Conservation (phyloP, 1,284 basidiomycete species). For the Irpex rosettiformis region DNA sequence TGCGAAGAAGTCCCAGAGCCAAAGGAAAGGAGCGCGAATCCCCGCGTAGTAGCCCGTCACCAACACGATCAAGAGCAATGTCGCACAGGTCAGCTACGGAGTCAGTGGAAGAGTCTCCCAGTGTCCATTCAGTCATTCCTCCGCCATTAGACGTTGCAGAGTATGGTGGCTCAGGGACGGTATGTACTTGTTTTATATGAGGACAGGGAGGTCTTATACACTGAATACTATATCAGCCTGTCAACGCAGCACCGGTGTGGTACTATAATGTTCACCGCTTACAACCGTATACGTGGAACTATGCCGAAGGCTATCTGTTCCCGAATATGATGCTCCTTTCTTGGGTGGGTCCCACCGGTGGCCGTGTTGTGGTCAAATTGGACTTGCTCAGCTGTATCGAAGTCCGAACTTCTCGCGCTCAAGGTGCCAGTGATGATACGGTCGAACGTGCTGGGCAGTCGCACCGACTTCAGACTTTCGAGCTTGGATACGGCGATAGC, state of each 20-base stretch:
- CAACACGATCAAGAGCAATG: neutral
- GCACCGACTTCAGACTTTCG: slow-evolving; percentile 5
- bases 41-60: neutral
- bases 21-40: neutral
- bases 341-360: slow-evolving; percentile 7
- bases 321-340: slow-evolving; percentile 8
- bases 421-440: slow-evolving; percentile 2
- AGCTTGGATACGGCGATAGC: slow-evolving; percentile 11
- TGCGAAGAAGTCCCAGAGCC: neutral
- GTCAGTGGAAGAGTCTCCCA: neutral
- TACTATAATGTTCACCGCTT: slow-evolving; percentile 13
- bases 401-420: slow-evolving; percentile 7
- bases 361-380: slow-evolving; percentile 7
- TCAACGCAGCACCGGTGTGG: slow-evolving; percentile 10
- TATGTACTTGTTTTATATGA: neutral
- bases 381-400: slow-evolving; percentile 13
- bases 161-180: neutral
- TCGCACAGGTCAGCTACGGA: neutral
- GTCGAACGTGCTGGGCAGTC: slow-evolving; percentile 5
- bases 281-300: slow-evolving; percentile 9
- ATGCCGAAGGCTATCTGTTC: slow-evolving; percentile 9
- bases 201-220: neutral
- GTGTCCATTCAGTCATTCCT: neutral
- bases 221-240: slow-evolving; percentile 2
- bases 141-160: neutral